Evolutionary conservation across 495 filamentous ascomycete species (phyloP).

Genomic region (Aspergillus kassunensis): DNA sequence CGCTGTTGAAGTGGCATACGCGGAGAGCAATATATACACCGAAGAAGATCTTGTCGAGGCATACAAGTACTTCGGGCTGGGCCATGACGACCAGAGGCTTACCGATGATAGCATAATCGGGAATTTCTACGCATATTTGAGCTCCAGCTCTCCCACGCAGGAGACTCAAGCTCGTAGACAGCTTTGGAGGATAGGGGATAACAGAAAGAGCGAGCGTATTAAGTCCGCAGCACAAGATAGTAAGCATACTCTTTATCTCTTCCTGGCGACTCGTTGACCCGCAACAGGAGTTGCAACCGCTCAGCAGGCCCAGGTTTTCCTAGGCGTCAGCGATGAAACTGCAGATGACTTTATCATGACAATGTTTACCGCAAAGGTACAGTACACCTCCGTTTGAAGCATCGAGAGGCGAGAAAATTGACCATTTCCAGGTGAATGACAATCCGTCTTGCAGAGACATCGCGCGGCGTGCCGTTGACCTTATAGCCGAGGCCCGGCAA

Average conservation of each 20-base stretch:
- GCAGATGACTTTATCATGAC: constrained; percentile 58
- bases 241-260: constrained; percentile 18
- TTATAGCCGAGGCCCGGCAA: constrained; percentile 54
- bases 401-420: background rate
- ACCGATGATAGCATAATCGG: constrained; percentile 56
- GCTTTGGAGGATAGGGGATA: constrained; percentile 54
- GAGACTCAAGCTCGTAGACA: constrained; percentile 49
- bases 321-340: constrained; percentile 49
- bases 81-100: constrained; percentile 29
- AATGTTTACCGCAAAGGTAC: constrained; percentile 55
- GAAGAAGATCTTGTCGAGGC: constrained; percentile 53
- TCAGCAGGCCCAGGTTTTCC: constrained; percentile 57
- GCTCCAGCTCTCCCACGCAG: constrained; percentile 36
- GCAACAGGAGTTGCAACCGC: constrained; percentile 52
- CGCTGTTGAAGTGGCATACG: constrained; percentile 36
- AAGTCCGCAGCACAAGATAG: constrained; percentile 53
- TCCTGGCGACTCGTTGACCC: background rate
- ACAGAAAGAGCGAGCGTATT: constrained; percentile 49
- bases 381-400: background rate
- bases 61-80: constrained; percentile 51
- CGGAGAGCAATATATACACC: constrained; percentile 39
- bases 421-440: constrained; percentile 37
- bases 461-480: constrained; percentile 49
- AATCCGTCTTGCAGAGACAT: constrained; percentile 44
- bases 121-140: constrained; percentile 51